Base-by-base conservation (phyloP, 768 basidiomycete species). In the Calvatia gigantea region DNA sequence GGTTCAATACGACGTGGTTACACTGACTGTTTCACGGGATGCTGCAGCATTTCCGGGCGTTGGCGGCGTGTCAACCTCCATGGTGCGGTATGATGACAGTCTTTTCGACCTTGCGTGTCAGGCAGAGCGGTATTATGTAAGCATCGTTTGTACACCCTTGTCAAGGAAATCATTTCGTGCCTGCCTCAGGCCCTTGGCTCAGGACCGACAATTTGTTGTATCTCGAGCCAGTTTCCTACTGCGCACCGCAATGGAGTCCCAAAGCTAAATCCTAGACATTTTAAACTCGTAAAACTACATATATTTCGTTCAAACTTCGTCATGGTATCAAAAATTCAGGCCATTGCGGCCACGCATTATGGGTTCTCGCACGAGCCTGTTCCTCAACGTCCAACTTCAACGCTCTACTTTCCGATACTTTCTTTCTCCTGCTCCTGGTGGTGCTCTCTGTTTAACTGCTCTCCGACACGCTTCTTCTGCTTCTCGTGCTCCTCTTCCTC, bases 1-100 rank as follows among this genome's bases (percentile, higher is more conserved):
- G 25, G 14, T 27, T 8, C 56, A 27, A 45, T 19, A 54, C 1
- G 43, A n/a, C 37, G 2, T 46, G 17, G 51, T 61, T 19, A 14
- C 2, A 1, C 5, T 21, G n/a, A 81, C 84, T 71, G 84, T 86
- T 67, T 85, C 84, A 43, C 85, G 72, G 31, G 78, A 70, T n/a
- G 83, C 70, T 9, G 75, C 70, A 12, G 81, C 74, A 44, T 75
- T 74, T 9, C 77, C 74, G 29, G 77, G 64, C 4, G 79, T 70
- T 39, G 75, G 73, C 27, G 41, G 49, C 15, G 61, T 51, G 23
- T 61, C 60, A 2, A 60, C 35, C 43, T 64, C 60, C 61, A 64
- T 62, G 37, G 38, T 50, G 42, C 39, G 58, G 32, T n/a, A n/a
- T n/a, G n/a, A n/a, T 28, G 29, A n/a, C 8, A 47, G 11, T 11